Percentiles rank a stretch among this genome's conserved stretches.
Conservation (phyloP, 2,329 filamentous ascomycete genomes). For the Xylariaceae sp. region DNA sequence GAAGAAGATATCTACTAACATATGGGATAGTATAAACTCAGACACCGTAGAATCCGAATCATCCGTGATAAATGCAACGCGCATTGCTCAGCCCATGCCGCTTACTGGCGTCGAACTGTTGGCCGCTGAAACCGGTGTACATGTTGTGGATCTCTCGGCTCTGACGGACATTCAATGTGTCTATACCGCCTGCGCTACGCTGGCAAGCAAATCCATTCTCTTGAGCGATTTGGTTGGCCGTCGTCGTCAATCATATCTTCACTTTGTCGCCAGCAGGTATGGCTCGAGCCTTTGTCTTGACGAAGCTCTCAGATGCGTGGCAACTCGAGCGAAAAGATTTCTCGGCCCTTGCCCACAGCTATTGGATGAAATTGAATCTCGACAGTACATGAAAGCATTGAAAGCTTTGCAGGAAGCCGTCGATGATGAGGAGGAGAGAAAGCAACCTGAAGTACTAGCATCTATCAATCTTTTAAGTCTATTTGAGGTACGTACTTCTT, state of each 20-base stretch:
- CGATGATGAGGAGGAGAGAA: not conserved
- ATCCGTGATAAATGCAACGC: too few species aligned
- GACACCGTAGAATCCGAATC: too few species aligned
- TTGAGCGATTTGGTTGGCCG: constrained; percentile 9
- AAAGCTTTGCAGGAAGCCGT: not conserved
- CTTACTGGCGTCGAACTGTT: constrained; percentile 12
- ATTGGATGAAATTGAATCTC: not conserved
- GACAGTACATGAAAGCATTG: not conserved
- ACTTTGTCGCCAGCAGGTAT: constrained; percentile 11
- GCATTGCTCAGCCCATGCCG: constrained; percentile 8
- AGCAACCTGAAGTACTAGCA: constrained; percentile 10
- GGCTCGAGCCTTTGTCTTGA: constrained; percentile 12
- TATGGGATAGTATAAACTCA: too few species aligned
- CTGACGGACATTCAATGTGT: constrained; percentile 14
- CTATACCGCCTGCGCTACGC: constrained; percentile 9
- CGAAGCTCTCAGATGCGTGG: constrained; percentile 15
- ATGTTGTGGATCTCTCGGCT: constrained; percentile 16
- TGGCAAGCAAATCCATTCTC: constrained; percentile 6
- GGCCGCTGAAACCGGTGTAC: constrained; percentile 10
- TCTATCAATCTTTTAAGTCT: constrained; percentile 15
- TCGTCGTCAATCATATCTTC: constrained; percentile 12
- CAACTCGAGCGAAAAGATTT: constrained; percentile 11
- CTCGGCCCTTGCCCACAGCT: constrained; percentile 5
- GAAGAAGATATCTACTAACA: not conserved
- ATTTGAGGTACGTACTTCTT: constrained; percentile 12